A percentile compares a stretch with the other conserved stretches of the same genome.
Conservation (phyloP, 495 filamentous ascomycete species). For the Lentithecium fluviatile region DNA sequence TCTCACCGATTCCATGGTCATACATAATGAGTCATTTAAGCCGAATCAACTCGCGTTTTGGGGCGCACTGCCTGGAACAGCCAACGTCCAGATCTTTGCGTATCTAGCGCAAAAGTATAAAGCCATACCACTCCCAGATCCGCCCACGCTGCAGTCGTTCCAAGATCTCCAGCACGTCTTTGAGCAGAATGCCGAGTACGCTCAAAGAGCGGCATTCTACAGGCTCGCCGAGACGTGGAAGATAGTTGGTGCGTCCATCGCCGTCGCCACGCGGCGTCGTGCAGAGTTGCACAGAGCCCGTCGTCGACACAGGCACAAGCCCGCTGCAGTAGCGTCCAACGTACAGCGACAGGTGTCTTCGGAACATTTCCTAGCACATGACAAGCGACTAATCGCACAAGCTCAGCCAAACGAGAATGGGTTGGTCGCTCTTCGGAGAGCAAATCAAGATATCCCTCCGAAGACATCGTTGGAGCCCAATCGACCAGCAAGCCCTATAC, state of each 20-base stretch:
- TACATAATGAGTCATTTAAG: conserved; percentile 40
- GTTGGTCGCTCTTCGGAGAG: too few species aligned
- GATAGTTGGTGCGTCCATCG: conserved; percentile 31
- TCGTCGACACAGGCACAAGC: conserved; percentile 7
- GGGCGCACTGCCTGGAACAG: conserved; percentile 32
- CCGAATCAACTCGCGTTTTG: conserved; percentile 42
- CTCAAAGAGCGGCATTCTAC: conserved; percentile 37
- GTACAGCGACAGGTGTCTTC: background rate
- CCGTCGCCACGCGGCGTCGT: conserved; percentile 29
- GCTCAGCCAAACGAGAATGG: too few species aligned
- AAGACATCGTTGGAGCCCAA: too few species aligned
- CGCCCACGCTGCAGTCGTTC: conserved; percentile 31
- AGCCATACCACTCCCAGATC: conserved; percentile 29
- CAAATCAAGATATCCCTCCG: too few species aligned
- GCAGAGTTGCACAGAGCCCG: conserved; percentile 24
- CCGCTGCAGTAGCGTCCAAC: conserved; percentile 6
- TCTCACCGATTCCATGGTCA: conserved; percentile 40
- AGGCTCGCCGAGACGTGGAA: conserved; percentile 41
- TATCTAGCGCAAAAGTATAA: conserved; percentile 44
- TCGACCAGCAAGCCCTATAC: background rate
- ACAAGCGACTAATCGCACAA: background rate
- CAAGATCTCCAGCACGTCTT: conserved; percentile 31
- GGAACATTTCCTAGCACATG: conserved; percentile 17
- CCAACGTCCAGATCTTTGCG: conserved; percentile 36
- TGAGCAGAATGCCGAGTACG: conserved; percentile 39